Base-by-base conservation (phyloP, 495 filamentous ascomycete species). In the Talaromyces borbonicus region DNA sequence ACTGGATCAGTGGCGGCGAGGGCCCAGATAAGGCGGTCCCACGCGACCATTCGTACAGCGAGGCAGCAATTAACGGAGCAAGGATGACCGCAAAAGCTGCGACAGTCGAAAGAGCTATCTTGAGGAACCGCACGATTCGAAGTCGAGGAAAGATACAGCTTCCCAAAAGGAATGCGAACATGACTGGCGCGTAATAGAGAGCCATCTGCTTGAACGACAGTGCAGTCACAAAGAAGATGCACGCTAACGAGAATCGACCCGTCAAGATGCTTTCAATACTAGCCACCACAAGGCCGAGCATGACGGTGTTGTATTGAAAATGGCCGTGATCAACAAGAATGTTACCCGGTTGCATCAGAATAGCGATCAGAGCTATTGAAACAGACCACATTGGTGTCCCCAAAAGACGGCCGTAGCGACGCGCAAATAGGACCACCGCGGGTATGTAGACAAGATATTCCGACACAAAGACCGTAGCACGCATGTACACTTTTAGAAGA, bases 121-220 rank as follows among this genome's bases (percentile, higher is more conserved):
- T 74, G 14, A 93, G 26, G 11, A 98, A 71, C 6, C 87, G 80
- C 1, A 70, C 37, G n/a, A 84, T 52, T 36, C 83, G 80, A 51
- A 89, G 65, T 8, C 74, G 71, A 5, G 89, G 88, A 47, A 84
- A 81, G 18, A 92, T 52, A 61, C 90, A 95, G 56, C 79, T 75
- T 6, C 92, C 90, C 5, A 96, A 69, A 1, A 98, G 81, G 54
- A 90, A 97, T 5, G 88, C 83, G 59, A 96, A 96, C 43, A 97
- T 80, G 9, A 81, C 80, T 1, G 93, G 89, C 2, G 92, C 89
- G 61, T 95, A 98, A 62, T 95, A 98, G 8, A 98, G 70, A 3
- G 90, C 92, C 92, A 98, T 98, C 60, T 98, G 92, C 69, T 98
- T 98, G 70, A 95, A 98, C 9, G 85, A 85, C 18, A 98, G 66